phyloP scores from a whole-genome alignment of 2,329 filamentous ascomycete species.

The Trichoderma citrinoviride region DNA sequence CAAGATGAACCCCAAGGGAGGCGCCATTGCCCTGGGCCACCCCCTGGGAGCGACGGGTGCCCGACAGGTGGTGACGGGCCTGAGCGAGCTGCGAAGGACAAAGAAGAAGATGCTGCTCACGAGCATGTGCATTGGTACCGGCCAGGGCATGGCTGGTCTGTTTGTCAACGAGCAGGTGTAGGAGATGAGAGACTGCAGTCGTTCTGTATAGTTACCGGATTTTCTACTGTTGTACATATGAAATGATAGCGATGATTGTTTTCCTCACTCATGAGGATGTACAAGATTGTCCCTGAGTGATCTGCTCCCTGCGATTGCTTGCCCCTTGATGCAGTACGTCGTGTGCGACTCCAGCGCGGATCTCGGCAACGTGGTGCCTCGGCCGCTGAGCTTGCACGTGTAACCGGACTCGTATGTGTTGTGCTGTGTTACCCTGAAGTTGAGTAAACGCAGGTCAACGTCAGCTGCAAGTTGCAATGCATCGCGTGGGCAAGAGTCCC shows the following conservation, averaged over 20 bases:
- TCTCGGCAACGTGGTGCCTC: not conserved
- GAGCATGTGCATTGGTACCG: constrained; percentile 80
- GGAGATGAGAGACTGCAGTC: not conserved
- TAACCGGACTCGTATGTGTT: not conserved
- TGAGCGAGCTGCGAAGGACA: constrained; percentile 78
- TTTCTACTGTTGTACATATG: not conserved
- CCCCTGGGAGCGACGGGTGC: constrained; percentile 76
- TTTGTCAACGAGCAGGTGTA: constrained; percentile 41
- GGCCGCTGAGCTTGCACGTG: not conserved
- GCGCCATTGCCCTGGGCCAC: constrained; percentile 80
- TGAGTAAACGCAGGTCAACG: not conserved
- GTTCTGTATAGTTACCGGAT: not conserved
- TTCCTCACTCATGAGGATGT: not conserved
- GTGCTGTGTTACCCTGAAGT: not conserved
- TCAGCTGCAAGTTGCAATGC: too few relatives aligned
- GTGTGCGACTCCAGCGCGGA: not conserved
- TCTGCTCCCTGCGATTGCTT: not conserved
- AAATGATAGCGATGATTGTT: constrained; percentile 11
- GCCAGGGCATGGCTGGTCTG: constrained; percentile 66
- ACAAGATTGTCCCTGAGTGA: too few relatives aligned
- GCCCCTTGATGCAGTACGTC: not conserved
- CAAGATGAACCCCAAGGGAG: constrained; percentile 80
- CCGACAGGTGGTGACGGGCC: constrained; percentile 81
- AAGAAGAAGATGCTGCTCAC: constrained; percentile 91
- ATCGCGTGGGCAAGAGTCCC: too few relatives aligned